Conservation (phyloP, 108 stramenopile genomes). For the Nannochloropsis gaditana region DNA sequence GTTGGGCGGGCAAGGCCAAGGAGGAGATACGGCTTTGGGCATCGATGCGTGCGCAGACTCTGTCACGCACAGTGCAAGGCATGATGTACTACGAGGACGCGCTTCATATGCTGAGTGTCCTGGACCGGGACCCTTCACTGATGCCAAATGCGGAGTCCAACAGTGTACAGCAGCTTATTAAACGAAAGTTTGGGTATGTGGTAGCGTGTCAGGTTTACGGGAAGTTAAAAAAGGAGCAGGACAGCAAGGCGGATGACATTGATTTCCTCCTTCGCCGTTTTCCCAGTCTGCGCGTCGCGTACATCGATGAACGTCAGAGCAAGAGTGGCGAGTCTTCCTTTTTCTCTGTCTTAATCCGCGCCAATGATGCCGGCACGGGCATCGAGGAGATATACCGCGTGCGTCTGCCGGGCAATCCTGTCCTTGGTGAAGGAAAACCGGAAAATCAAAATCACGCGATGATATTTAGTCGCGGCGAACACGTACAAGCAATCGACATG, state of each 20-base stretch:
- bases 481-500: conserved; percentile 97
- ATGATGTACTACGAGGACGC: conserved; percentile 99
- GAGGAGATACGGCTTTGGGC: conserved; percentile 90
- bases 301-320: conserved; percentile 68
- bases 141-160: conserved; percentile 34
- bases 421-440: conserved; percentile 96
- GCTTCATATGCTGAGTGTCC: conserved; percentile 78
- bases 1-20: conserved; percentile 77
- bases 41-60: conserved; percentile 88
- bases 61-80: conserved; percentile 87
- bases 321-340: conserved; percentile 65
- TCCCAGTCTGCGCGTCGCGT: conserved; percentile 88
- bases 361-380: conserved; percentile 62
- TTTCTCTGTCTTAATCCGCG: conserved; percentile 88
- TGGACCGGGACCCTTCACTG: conserved; percentile 64
- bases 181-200: conserved; percentile 94
- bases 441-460: conserved; percentile 99
- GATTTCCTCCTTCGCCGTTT: conserved; percentile 81
- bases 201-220: conserved; percentile 96
- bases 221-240: conserved; percentile 85
- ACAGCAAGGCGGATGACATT: conserved; percentile 92
- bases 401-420: conserved; percentile 88
- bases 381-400: conserved; percentile 89
- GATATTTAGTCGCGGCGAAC: conserved; percentile 92
- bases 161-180: conserved; percentile 66